Conservation (phyloP, 78 protist species). For the Salpingoeca rosetta region DNA sequence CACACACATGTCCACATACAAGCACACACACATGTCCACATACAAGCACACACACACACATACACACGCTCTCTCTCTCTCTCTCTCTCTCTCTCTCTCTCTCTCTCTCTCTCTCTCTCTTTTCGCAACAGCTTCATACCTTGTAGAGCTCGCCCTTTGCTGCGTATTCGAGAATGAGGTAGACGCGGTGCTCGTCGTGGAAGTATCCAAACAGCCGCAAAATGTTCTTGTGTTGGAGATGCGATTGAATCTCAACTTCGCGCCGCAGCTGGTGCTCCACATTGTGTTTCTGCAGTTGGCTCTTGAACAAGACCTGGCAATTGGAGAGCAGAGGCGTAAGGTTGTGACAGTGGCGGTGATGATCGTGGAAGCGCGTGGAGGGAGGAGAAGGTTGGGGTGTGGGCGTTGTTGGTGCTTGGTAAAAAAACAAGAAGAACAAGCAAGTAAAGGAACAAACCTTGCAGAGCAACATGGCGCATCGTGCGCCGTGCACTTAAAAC, state of each 20-base stretch:
- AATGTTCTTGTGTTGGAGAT: constrained; percentile 83
- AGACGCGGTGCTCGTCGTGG: constrained; percentile 75
- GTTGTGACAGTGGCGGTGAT: neutral
- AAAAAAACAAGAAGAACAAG: too few relatives aligned
- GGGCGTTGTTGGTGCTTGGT: too few relatives aligned
- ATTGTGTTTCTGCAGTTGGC: constrained; percentile 49
- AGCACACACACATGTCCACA: too few relatives aligned
- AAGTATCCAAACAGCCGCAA: constrained; percentile 89
- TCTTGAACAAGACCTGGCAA: constrained; percentile 63
- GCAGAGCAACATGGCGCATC: neutral
- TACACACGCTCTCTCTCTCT: too few relatives aligned
- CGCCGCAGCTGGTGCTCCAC: constrained; percentile 85
- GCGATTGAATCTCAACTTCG: constrained; percentile 91
- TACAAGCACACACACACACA: too few relatives aligned
- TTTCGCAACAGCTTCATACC: too few relatives aligned
- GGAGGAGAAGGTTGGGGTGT: too few relatives aligned
- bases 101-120: too few relatives aligned
- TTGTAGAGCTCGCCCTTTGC: constrained; percentile 88
- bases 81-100: too few relatives aligned
- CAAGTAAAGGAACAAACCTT: too few relatives aligned
- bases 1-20: too few relatives aligned
- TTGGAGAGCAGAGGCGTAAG: neutral
- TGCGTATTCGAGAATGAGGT: constrained; percentile 91
- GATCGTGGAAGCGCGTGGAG: too few relatives aligned
- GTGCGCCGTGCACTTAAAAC: neutral